Conservation (phyloP, 192 early-diverging fungal species). For the Thoreauomyces humboldtii region DNA sequence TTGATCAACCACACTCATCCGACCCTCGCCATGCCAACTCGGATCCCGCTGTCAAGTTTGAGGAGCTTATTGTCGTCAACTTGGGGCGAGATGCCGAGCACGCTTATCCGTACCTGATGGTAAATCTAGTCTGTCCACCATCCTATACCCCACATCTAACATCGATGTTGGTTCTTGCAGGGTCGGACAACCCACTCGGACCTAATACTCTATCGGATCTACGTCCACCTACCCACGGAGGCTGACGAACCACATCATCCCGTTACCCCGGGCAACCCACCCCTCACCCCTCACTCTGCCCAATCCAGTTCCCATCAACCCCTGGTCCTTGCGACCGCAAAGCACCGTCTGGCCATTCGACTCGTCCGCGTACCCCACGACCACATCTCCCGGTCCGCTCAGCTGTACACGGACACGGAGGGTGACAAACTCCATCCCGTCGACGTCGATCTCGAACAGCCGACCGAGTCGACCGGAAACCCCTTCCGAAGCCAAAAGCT, state of each 20-base stretch:
- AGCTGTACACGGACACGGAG: slow-evolving; percentile 35
- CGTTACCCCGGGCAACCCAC: slow-evolving; percentile 2
- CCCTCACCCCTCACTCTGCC: too few species aligned
- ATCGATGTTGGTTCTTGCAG: slow-evolving; percentile 50
- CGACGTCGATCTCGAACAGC: slow-evolving; percentile 5
- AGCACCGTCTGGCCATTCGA: slow-evolving; percentile 63
- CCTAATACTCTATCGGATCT: slow-evolving; percentile 70
- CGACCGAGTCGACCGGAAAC: slow-evolving; percentile 25
- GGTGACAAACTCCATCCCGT: slow-evolving; percentile 45
- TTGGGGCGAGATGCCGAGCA: slow-evolving; percentile 53
- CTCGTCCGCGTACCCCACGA: slow-evolving; percentile 65
- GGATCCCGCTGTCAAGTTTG: slow-evolving; percentile 47
- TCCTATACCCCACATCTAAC: background rate
- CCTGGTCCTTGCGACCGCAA: too few species aligned
- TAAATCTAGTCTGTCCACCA: slow-evolving; percentile 34
- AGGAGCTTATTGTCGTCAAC: slow-evolving; percentile 67
- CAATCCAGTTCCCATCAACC: too few species aligned
- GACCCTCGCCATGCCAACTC: slow-evolving; percentile 9
- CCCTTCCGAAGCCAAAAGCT: slow-evolving; percentile 26
- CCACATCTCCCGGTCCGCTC: slow-evolving; percentile 56
- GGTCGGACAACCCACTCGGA: slow-evolving; percentile 62
- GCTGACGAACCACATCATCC: background rate
- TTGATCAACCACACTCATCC: slow-evolving; percentile 37
- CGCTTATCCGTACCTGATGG: slow-evolving; percentile 67
- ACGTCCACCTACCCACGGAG: slow-evolving; percentile 43